Conservation (phyloP, 768 basidiomycete species). For the Dentipellis fragilis region DNA sequence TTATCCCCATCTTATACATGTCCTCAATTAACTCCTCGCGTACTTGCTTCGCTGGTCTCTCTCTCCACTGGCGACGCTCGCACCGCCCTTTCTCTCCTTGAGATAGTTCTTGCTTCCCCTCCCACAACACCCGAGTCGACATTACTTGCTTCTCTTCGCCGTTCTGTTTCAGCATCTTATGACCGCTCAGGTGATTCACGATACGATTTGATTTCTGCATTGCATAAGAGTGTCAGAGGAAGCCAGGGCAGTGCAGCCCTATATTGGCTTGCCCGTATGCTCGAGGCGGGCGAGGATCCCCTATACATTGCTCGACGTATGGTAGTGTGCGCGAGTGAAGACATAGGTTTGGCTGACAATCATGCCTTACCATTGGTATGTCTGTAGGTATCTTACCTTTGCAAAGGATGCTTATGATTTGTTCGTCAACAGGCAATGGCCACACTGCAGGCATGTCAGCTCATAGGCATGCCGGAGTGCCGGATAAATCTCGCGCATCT, state of each 20-base stretch:
- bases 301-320: conserved; percentile 65
- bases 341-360: conserved; percentile 72
- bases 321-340: conserved; percentile 77
- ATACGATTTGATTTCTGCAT: conserved; percentile 77
- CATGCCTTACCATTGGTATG: conserved; percentile 66
- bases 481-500: conserved; percentile 71
- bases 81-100: conserved; percentile 68
- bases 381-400: not conserved
- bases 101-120: conserved; percentile 47
- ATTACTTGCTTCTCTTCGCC: conserved; percentile 47
- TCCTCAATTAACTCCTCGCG: conserved; percentile 34
- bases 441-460: conserved; percentile 53
- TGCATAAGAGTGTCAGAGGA: conserved; percentile 79
- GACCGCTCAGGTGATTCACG: conserved; percentile 68
- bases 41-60: conserved; percentile 40
- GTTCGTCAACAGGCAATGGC: conserved; percentile 40
- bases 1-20: conserved; percentile 11
- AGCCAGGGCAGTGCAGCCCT: conserved; percentile 68
- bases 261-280: conserved; percentile 86
- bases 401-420: not conserved
- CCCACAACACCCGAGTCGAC: conserved; percentile 30
- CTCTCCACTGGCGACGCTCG: conserved; percentile 64
- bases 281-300: conserved; percentile 73
- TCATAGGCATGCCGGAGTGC: conserved; percentile 76
- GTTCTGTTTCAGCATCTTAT: conserved; percentile 56